phyloP scores from a whole-genome alignment of 441 rosid species.

The Gossypium davidsonii region DNA sequence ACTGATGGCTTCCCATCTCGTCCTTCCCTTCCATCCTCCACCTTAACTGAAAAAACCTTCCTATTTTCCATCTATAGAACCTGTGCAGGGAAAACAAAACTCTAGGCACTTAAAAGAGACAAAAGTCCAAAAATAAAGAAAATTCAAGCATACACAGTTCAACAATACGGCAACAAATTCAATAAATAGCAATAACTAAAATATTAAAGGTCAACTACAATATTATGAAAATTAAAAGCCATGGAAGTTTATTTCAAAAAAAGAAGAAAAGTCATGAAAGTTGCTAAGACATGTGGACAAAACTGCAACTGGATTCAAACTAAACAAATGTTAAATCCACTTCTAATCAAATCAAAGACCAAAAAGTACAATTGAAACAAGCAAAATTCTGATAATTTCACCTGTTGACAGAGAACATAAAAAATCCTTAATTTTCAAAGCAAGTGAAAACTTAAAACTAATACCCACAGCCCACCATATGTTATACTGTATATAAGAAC shows the following conservation, averaged over 20 bases:
- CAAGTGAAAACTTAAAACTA: not conserved
- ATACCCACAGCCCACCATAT: not conserved
- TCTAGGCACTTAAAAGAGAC: not conserved
- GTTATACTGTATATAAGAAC: not conserved
- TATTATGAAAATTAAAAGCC: no score
- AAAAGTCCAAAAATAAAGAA: not conserved
- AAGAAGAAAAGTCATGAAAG: slow-evolving; percentile 1
- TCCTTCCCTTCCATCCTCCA: slow-evolving; percentile 75
- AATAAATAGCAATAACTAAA: not conserved
- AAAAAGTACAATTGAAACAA: not conserved
- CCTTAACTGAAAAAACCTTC: slow-evolving; percentile 67
- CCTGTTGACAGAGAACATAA: not conserved
- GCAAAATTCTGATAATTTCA: not conserved
- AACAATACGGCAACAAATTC: not conserved
- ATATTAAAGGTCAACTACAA: no score
- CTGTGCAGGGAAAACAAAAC: slow-evolving; percentile 10
- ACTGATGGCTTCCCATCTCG: slow-evolving; percentile 63
- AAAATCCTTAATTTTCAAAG: not conserved
- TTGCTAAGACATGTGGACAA: not conserved
- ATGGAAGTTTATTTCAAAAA: not conserved
- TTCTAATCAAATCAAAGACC: not conserved
- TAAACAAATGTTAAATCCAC: not conserved
- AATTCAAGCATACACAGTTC: not conserved
- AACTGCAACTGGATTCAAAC: not conserved
- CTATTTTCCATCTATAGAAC: slow-evolving; percentile 22